Conservation (phyloP, 176 grass and related monocot species). For the Typha latifolia region DNA sequence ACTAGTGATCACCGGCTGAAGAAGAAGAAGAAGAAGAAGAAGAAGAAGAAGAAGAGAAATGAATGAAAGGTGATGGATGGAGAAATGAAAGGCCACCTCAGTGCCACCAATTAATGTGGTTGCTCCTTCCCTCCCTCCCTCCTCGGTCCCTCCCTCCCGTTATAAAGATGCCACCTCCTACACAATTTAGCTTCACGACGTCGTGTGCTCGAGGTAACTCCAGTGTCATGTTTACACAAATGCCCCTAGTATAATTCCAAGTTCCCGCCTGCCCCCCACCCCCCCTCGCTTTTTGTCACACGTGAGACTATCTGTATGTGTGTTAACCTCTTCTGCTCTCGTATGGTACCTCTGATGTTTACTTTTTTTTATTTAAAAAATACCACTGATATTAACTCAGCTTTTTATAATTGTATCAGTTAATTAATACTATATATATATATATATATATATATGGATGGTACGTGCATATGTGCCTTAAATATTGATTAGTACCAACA, state of each 20-base stretch:
- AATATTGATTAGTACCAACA: no score
- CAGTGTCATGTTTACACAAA: constrained; percentile 16
- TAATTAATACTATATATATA: no score
- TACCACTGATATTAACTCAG: no score
- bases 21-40: not conserved
- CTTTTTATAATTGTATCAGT: no score
- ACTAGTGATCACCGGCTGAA: not conserved
- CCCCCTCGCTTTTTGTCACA: no score
- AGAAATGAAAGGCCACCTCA: constrained; percentile 7
- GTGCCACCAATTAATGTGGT: constrained; percentile 22
- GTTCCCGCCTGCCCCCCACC: no score
- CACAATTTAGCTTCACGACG: constrained; percentile 10
- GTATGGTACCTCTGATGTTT: no score
- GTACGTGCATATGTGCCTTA: no score
- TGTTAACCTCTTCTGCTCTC: no score
- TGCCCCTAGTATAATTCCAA: not conserved
- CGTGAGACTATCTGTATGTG: no score
- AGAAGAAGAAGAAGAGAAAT: not conserved
- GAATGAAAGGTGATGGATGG: not conserved
- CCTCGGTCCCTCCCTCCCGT: not conserved
- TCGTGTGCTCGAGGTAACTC: constrained; percentile 35
- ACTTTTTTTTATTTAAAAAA: no score
- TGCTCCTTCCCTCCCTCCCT: not conserved
- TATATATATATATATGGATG: no score
- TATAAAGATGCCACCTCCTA: constrained; percentile 22